Percentiles rank a stretch among this genome's conserved stretches.
Evolutionary conservation across 805 yeast genomes (phyloP).

Genomic region (Maudiozyma barnettii): DNA sequence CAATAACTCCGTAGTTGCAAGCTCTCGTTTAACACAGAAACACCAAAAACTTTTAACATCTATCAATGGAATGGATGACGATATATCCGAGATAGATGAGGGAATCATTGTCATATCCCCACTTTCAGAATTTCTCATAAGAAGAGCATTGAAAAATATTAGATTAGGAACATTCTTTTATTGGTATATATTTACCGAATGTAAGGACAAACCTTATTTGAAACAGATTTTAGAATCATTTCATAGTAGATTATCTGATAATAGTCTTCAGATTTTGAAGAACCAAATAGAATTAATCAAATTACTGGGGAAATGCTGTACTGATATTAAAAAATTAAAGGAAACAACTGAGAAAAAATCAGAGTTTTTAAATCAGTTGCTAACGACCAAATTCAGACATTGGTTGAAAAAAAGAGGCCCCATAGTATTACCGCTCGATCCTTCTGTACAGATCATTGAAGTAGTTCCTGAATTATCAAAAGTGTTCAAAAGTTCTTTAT

Average conservation of each 20-base stretch:
- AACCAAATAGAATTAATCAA: constrained; percentile 64
- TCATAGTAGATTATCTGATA: constrained; percentile 27
- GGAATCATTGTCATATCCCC: constrained; percentile 40
- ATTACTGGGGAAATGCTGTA: constrained; percentile 55
- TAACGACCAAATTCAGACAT: constrained; percentile 33
- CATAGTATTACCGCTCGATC: constrained; percentile 74
- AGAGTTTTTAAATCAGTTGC: constrained; percentile 47
- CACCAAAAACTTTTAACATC: constrained; percentile 7
- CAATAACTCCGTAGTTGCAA: constrained; percentile 14
- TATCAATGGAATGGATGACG: constrained; percentile 7
- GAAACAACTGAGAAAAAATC: constrained; percentile 73
- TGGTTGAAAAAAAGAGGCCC: constrained; percentile 36
- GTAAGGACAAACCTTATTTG: constrained; percentile 54
- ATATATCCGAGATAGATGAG: constrained; percentile 8
- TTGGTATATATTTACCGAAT: constrained; percentile 88
- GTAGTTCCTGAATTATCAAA: constrained; percentile 68
- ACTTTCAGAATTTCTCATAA: constrained; percentile 63
- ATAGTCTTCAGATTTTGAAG: constrained; percentile 27
- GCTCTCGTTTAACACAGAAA: constrained; percentile 1
- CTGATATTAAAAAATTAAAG: constrained; percentile 50
- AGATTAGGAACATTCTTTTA: constrained; percentile 73
- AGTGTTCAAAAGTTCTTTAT: constrained; percentile 84
- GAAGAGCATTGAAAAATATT: constrained; percentile 55
- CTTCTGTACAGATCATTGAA: constrained; percentile 63
- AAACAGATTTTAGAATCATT: constrained; percentile 41